Evolutionary conservation across 1,139 yeast species (phyloP).

Genomic region (Suhomyces bokatorum): DNA sequence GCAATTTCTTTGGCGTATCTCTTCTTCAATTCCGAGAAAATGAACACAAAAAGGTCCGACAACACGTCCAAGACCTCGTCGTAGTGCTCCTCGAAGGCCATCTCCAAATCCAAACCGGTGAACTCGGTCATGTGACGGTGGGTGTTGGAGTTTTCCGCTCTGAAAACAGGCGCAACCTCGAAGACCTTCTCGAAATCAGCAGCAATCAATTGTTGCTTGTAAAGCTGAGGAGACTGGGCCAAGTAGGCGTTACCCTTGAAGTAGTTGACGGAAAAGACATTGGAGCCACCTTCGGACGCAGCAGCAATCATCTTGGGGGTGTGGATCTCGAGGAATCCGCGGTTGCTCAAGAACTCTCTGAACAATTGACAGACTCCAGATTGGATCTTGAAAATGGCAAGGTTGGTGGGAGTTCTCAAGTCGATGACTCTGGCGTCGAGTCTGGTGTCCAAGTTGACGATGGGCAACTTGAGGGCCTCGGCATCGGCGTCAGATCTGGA

Average conservation of each 20-base stretch:
- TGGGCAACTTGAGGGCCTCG: slow-evolving; percentile 86
- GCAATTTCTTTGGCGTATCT: slow-evolving; percentile 86
- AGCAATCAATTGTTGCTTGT: slow-evolving; percentile 96
- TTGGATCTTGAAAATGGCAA: slow-evolving; percentile 93
- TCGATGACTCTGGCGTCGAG: slow-evolving; percentile 94
- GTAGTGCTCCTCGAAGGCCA: slow-evolving; percentile 97
- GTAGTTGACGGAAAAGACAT: slow-evolving; percentile 89
- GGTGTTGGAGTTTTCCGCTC: slow-evolving; percentile 98
- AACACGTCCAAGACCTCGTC: slow-evolving; percentile 88
- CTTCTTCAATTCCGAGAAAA: slow-evolving; percentile 76
- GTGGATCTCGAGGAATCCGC: slow-evolving; percentile 84
- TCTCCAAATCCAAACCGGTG: slow-evolving; percentile 94
- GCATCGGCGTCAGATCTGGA: slow-evolving; percentile 94
- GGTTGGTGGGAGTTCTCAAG: slow-evolving; percentile 93
- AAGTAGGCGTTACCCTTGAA: slow-evolving; percentile 90
- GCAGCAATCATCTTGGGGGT: slow-evolving; percentile 95
- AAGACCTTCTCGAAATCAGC: slow-evolving; percentile 96
- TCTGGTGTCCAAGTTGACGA: slow-evolving; percentile 94
- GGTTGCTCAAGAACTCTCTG: slow-evolving; percentile 75
- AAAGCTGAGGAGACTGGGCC: slow-evolving; percentile 97
- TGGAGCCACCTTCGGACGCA: slow-evolving; percentile 97
- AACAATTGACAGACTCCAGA: slow-evolving; percentile 85
- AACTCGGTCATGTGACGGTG: slow-evolving; percentile 99
- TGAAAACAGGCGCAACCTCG: slow-evolving; percentile 96
- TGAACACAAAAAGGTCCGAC: slow-evolving; percentile 83